Conservation (phyloP, 371 early-diverging fungal species). For the Rhizopus microsporus region DNA sequence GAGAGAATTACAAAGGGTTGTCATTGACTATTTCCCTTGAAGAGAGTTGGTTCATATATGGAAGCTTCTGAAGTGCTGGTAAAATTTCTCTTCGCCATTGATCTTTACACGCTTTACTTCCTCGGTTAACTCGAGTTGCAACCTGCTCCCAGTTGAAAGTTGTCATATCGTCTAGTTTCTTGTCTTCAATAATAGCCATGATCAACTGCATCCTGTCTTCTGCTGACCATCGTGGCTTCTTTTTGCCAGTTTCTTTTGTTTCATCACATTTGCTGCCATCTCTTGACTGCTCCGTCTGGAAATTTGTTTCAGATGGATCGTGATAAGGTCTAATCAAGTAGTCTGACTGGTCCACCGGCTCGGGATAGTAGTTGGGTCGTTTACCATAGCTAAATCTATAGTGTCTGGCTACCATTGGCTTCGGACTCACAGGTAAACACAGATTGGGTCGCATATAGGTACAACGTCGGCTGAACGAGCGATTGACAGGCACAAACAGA, state of each 20-base stretch:
- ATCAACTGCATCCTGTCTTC: conserved; percentile 24
- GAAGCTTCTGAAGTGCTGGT: conserved; percentile 17
- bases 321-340: too few relatives aligned
- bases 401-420: too few relatives aligned
- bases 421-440: too few relatives aligned
- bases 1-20: background rate
- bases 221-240: conserved; percentile 40
- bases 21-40: background rate
- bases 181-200: conserved; percentile 31
- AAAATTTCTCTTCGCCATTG: conserved; percentile 48
- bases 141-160: conserved; percentile 39
- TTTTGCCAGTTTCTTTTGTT: conserved; percentile 3
- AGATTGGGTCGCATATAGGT: too few relatives aligned
- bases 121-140: conserved; percentile 23
- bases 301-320: too few relatives aligned
- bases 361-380: too few relatives aligned
- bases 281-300: too few relatives aligned
- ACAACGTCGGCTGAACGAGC: too few relatives aligned
- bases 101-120: conserved; percentile 47
- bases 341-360: too few relatives aligned
- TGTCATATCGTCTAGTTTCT: conserved; percentile 37
- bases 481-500: too few relatives aligned
- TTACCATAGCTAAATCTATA: too few relatives aligned
- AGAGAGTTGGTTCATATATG: background rate
- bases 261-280: background rate